phyloP scores from a whole-genome alignment of 192 early-diverging fungal genomes.

The Fimicolochytrium jonesii region DNA sequence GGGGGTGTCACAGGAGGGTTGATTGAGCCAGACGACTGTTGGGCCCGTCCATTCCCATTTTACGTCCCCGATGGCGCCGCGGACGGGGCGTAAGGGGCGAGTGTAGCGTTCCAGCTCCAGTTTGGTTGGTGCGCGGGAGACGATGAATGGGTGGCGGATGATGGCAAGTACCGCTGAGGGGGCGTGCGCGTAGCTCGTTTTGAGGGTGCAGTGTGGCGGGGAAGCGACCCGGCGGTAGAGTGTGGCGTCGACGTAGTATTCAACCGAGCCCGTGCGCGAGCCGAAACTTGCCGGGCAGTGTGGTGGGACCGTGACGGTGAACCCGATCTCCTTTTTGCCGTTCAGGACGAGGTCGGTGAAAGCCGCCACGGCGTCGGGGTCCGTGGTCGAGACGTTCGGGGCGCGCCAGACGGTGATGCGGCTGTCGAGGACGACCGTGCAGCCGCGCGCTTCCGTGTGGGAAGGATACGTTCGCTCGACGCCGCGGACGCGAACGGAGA shows the following conservation, averaged over 20 bases:
- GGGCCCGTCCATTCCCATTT: background rate
- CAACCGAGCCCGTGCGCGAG: background rate
- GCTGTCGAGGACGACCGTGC: background rate
- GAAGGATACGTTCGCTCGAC: slow-evolving; percentile 4
- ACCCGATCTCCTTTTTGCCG: background rate
- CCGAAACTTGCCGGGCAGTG: slow-evolving; percentile 1
- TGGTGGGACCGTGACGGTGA: slow-evolving; percentile 1
- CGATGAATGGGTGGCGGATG: background rate
- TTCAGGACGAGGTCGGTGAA: no score
- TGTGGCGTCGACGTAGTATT: slow-evolving; percentile 3
- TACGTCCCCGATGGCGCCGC: background rate
- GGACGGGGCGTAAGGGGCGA: background rate
- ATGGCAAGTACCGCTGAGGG: no score
- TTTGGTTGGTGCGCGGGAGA: slow-evolving; percentile 9
- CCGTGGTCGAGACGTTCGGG: background rate
- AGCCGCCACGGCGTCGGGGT: background rate
- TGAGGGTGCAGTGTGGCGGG: no score
- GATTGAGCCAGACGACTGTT: background rate
- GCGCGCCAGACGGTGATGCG: background rate
- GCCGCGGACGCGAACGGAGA: slow-evolving; percentile 9
- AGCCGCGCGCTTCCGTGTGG: background rate
- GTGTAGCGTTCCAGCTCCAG: background rate
- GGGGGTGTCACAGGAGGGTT: no score
- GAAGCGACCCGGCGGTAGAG: background rate
- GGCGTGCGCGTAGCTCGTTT: no score